phyloP scores from a whole-genome alignment of 345 rosid species.

The Sisymbrium irio region DNA sequence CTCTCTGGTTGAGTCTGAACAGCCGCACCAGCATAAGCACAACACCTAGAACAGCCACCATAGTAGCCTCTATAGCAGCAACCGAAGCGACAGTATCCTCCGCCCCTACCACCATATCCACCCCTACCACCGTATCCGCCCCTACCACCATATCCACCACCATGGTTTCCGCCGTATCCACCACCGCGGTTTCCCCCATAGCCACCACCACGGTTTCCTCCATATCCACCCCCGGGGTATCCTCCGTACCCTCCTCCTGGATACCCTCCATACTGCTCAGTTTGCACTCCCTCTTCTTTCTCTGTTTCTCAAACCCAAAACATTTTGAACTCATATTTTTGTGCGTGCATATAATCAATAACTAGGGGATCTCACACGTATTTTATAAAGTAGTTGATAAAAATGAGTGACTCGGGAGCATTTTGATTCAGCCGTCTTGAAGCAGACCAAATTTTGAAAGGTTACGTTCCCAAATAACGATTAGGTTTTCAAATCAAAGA shows the following conservation, averaged over 20 bases:
- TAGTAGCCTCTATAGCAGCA: constrained; percentile 22
- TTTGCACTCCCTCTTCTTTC: not conserved
- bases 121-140: constrained; percentile 11
- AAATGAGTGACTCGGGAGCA: not conserved
- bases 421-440: not conserved
- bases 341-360: not conserved
- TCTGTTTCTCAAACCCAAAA: not conserved
- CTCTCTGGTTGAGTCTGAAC: constrained; percentile 4
- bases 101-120: not conserved
- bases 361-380: not conserved
- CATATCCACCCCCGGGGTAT: not conserved
- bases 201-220: not conserved
- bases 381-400: not conserved
- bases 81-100: constrained; percentile 17
- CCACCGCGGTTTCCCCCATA: not conserved
- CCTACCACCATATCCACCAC: constrained; percentile 1
- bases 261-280: constrained; percentile 16
- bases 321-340: not conserved
- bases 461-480: not conserved
- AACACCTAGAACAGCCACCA: constrained; percentile 15
- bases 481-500: not conserved
- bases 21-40: constrained; percentile 22
- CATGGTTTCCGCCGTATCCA: not conserved
- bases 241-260: constrained; percentile 5
- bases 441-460: not conserved